phyloP scores from a whole-genome alignment of 257 asterid species.

The Leonotis leonurus region DNA sequence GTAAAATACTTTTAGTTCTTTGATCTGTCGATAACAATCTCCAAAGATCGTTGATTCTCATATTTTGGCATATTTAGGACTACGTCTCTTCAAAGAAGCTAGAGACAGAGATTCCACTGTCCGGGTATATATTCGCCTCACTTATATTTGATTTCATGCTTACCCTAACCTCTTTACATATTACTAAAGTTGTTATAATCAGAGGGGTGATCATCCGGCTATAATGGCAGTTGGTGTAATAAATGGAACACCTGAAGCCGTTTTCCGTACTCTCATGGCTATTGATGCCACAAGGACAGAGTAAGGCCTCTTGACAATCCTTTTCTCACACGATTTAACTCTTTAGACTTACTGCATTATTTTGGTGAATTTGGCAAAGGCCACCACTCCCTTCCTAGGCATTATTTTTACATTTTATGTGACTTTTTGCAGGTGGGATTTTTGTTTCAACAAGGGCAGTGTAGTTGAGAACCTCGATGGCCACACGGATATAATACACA shows the following conservation, averaged over 20 bases:
- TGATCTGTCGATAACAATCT: background rate
- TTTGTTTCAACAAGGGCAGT: conserved; percentile 58
- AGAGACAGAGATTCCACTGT: conserved; percentile 57
- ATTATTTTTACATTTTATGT: conserved; percentile 1
- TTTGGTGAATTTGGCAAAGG: background rate
- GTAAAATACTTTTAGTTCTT: conserved; percentile 25
- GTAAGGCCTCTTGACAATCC: conserved; percentile 32
- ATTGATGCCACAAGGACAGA: conserved; percentile 82
- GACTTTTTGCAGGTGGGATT: conserved; percentile 77
- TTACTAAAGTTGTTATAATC: conserved; percentile 11
- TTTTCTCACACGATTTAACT: background rate
- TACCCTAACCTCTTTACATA: conserved; percentile 5
- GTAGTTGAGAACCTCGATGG: conserved; percentile 91
- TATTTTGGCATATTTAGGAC: conserved; percentile 40
- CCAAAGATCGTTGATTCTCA: background rate
- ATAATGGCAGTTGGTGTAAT: conserved; percentile 94
- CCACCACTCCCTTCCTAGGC: background rate
- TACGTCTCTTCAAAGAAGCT: conserved; percentile 87
- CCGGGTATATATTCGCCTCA: conserved; percentile 33
- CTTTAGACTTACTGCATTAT: background rate
- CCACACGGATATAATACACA: conserved; percentile 79
- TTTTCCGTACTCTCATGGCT: conserved; percentile 74
- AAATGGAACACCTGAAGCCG: conserved; percentile 71
- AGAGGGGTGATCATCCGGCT: conserved; percentile 68
- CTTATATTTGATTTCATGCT: background rate